Percentiles rank a stretch among this genome's conserved stretches.
Evolutionary conservation across 73 alveolate genomes (phyloP).

Genomic region (Vitrella brassicaformis): DNA sequence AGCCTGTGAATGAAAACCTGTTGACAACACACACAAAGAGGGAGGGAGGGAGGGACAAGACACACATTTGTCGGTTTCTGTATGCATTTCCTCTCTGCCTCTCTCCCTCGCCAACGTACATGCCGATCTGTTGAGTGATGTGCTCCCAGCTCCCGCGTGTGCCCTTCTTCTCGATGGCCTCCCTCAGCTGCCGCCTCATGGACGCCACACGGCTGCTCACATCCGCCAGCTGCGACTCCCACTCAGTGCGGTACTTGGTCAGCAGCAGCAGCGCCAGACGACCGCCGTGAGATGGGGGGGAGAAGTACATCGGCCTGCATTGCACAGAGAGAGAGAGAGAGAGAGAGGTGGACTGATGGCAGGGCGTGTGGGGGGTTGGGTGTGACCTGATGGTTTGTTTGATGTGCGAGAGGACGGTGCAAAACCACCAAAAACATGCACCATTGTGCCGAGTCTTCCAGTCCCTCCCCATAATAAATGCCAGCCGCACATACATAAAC

Average conservation of each 20-base stretch:
- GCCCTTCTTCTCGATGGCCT: background rate
- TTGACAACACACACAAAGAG: no score
- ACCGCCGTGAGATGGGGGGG: constrained; percentile 91
- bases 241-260: background rate
- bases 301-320: constrained; percentile 81
- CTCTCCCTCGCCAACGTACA: no score
- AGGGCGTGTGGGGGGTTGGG: no score
- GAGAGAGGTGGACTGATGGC: no score
- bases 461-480: no score
- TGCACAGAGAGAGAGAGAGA: no score
- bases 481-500: no score
- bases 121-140: constrained; percentile 77
- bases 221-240: background rate
- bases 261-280: constrained; percentile 70
- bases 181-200: background rate
- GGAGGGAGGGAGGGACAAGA: no score
- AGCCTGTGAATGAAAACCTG: constrained; percentile 88
- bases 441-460: no score
- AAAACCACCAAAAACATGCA: no score
- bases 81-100: no score
- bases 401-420: constrained; percentile 60
- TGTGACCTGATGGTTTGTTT: constrained; percentile 56
- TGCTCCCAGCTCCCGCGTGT: constrained; percentile 72
- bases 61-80: no score
- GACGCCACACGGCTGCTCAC: background rate